A percentile compares a stretch with the other conserved stretches of the same genome.
These are phyloP conservation scores for Monosporozyma yasuniensis DNA, from an alignment of 805 yeast genomes.

Conservation along the genomic window DNA sequence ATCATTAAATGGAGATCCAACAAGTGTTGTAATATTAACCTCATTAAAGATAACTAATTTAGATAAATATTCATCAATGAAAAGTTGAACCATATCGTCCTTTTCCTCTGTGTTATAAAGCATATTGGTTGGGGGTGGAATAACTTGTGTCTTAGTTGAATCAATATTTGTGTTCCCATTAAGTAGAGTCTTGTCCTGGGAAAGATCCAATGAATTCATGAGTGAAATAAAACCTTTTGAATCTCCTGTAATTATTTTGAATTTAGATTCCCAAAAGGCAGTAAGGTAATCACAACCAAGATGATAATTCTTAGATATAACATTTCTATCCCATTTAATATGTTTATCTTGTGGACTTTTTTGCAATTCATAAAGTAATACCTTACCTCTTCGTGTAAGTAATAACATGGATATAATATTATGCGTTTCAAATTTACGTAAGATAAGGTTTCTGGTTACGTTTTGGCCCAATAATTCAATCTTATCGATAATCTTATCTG, in stretches of 20 bases:
- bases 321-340: constrained; percentile 11
- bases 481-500: constrained; percentile 12
- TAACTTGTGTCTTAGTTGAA: background rate
- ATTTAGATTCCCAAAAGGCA: constrained; percentile 14
- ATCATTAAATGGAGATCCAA: constrained; percentile 14
- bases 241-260: constrained; percentile 15
- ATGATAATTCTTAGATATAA: constrained; percentile 15
- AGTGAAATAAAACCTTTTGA: constrained; percentile 15
- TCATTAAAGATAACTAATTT: background rate
- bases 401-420: constrained; percentile 13
- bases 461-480: constrained; percentile 18
- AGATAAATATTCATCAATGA: background rate
- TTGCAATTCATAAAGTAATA: constrained; percentile 18
- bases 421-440: constrained; percentile 9
- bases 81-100: background rate
- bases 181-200: background rate
- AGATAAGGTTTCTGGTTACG: constrained; percentile 10
- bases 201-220: constrained; percentile 15
- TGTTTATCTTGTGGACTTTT: constrained; percentile 4
- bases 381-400: constrained; percentile 18
- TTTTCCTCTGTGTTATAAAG: background rate
- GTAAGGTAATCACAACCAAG: constrained; percentile 12
- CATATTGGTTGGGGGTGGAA: background rate
- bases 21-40: constrained; percentile 1
- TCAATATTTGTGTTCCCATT: background rate